Evolutionary conservation across 192 early-diverging fungal genomes (phyloP), one percentile per base, ranked within the genome.

Genomic region (Entomortierella lignicola): DNA sequence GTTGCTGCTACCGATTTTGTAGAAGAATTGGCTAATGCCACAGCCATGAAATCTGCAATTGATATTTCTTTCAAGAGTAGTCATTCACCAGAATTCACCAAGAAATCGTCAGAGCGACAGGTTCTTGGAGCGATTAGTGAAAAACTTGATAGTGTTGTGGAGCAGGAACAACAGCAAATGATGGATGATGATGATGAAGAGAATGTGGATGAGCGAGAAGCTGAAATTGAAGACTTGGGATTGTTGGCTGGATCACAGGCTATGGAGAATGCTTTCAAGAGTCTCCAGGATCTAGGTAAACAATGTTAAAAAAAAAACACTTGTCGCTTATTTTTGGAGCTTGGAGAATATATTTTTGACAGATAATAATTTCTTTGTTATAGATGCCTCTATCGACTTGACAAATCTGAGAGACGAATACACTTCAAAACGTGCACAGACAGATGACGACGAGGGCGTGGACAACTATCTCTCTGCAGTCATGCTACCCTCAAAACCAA

Each of bases 221-320:
- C 42, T n/a, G 73, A 77, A 21, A 5, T 64, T 30, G 66, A 77
- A 25, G 73, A 69, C 29, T 32, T 77, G 43, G 66, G 55, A 0
- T 69, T 66, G 20, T 55, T 77, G 42, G 61, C 66, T 41, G 66
- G 55, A 27, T 77, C 73, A 11, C 31, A 29, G 6, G 73, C 53
- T 34, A 63, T 69, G 66, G 73, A 77, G 26, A 64, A 58, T 31
- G 73, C 73, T 5, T 77, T 77, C 66, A 63, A 64, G 66, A 64
- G 60, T 42, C 61, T 77, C 8, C 60, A 63, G 12, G 34, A 54
- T 26, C 50, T 77, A 0, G 67, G 57, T 69, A 60, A 8, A 18
- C 12, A 8, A 3, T 10, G 8, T 60, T 23, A 42, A 42, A 42
- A 10, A 42, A 10, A 13, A 42, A 42, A 42, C n/a, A 37, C 34